phyloP scores from a whole-genome alignment of 495 filamentous ascomycete species.

The Aspergillus steynii region DNA sequence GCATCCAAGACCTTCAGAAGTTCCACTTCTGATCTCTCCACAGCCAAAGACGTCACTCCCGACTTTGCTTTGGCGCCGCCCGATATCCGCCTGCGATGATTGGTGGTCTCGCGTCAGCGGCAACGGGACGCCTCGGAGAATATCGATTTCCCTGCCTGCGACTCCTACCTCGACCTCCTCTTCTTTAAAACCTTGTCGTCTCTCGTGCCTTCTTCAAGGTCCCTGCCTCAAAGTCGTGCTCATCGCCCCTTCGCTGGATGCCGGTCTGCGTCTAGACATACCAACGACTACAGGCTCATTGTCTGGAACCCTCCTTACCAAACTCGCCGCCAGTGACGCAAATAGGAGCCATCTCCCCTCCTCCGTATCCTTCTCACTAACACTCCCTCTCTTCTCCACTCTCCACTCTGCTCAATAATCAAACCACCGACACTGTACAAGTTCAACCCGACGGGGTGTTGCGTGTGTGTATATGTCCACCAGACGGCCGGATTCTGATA shows the following conservation, averaged over 20 bases:
- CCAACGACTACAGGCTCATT: background rate
- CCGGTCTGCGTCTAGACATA: background rate
- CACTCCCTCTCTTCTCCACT: background rate
- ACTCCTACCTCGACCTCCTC: background rate
- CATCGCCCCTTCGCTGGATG: too few species aligned
- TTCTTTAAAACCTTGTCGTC: background rate
- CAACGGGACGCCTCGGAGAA: conserved; percentile 26
- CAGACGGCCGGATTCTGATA: background rate
- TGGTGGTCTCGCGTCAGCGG: conserved; percentile 11
- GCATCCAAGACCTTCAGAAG: too few species aligned
- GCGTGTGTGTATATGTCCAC: background rate
- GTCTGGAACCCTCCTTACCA: background rate
- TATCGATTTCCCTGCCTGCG: background rate
- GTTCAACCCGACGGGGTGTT: background rate
- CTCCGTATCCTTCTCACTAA: background rate
- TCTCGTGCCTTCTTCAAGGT: background rate
- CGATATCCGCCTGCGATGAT: conserved; percentile 20
- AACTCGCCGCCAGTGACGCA: background rate
- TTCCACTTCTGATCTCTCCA: background rate
- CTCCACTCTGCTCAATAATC: background rate
- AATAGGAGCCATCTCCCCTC: background rate
- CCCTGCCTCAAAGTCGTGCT: conserved; percentile 1
- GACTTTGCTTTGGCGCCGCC: conserved; percentile 4
- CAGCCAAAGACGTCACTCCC: conserved; percentile 18
- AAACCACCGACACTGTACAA: background rate